Conservation (phyloP, 2,329 filamentous ascomycete genomes). For the Bipolaris oryzae region DNA sequence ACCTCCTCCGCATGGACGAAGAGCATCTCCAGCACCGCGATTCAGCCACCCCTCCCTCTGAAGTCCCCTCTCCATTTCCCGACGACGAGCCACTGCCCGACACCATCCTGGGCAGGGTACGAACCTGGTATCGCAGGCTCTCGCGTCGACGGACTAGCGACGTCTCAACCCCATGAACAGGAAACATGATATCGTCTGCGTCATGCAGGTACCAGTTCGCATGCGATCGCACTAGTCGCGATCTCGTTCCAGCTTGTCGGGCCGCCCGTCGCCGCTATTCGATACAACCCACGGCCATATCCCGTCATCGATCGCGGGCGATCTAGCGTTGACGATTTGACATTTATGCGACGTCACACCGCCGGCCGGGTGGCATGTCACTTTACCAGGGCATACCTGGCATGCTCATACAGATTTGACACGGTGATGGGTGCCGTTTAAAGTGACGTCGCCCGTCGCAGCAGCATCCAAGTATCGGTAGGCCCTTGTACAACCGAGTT, state of each 20-base stretch:
- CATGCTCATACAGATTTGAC: neutral
- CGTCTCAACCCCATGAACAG: constrained; percentile 8
- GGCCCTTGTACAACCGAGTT: neutral
- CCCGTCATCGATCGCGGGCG: constrained; percentile 55
- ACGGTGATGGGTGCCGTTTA: neutral
- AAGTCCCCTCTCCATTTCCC: constrained; percentile 4
- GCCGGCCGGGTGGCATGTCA: neutral
- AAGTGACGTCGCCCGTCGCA: neutral
- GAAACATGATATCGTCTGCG: constrained; percentile 8
- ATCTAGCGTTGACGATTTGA: constrained; percentile 51
- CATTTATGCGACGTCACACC: neutral
- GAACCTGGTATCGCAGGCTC: constrained; percentile 11
- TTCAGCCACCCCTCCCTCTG: neutral
- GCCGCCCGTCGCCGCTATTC: constrained; percentile 57
- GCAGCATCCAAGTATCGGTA: neutral
- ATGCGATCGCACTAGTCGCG: constrained; percentile 7
- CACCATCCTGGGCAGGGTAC: constrained; percentile 5
- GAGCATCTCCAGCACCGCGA: constrained; percentile 12
- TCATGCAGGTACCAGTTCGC: constrained; percentile 16
- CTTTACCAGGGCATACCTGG: neutral
- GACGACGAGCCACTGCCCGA: constrained; percentile 2
- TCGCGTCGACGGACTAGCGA: constrained; percentile 8
- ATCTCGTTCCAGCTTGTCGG: constrained; percentile 32
- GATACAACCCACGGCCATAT: constrained; percentile 56
- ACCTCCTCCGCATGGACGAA: constrained; percentile 14